phyloP scores from a whole-genome alignment of 305 asterid genomes.

The Fraxinus nigra region DNA sequence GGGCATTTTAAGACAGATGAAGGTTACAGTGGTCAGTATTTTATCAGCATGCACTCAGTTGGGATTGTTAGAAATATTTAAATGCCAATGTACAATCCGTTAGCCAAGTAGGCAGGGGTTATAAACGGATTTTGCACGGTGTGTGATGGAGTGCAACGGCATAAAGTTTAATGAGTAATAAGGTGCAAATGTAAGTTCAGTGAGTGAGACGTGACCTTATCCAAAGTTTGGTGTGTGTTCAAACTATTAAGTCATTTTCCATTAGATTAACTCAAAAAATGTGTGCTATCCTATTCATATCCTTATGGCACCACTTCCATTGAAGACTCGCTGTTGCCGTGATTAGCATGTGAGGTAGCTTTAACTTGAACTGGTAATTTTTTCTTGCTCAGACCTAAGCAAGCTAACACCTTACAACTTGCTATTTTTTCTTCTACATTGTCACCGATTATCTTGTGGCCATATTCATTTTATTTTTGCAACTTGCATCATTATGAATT shows the following conservation, averaged over 20 bases:
- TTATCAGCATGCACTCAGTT: constrained; percentile 79
- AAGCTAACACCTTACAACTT: background rate
- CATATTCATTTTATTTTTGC: no score
- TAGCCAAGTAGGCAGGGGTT: no score
- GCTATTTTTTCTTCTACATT: background rate
- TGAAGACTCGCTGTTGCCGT: background rate
- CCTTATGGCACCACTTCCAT: constrained; percentile 28
- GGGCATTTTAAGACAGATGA: constrained; percentile 72
- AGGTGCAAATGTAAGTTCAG: no score
- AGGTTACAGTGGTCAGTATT: constrained; percentile 46
- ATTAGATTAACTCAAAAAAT: constrained; percentile 35
- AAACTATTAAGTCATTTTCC: no score
- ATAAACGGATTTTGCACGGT: no score
- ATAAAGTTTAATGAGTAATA: no score
- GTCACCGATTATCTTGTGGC: background rate
- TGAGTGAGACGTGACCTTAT: no score
- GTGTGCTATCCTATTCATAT: no score
- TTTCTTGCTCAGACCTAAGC: background rate
- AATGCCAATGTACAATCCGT: background rate
- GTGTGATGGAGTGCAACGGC: no score
- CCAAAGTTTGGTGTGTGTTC: no score
- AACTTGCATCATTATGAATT: no score
- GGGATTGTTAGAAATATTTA: constrained; percentile 53
- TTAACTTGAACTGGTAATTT: background rate
- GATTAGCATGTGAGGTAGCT: background rate